A percentile compares a stretch with the other conserved stretches of the same genome.
These are phyloP conservation scores for Cercophora sp. DNA, from an alignment of 495 filamentous ascomycete genomes.

Conservation along the genomic window DNA sequence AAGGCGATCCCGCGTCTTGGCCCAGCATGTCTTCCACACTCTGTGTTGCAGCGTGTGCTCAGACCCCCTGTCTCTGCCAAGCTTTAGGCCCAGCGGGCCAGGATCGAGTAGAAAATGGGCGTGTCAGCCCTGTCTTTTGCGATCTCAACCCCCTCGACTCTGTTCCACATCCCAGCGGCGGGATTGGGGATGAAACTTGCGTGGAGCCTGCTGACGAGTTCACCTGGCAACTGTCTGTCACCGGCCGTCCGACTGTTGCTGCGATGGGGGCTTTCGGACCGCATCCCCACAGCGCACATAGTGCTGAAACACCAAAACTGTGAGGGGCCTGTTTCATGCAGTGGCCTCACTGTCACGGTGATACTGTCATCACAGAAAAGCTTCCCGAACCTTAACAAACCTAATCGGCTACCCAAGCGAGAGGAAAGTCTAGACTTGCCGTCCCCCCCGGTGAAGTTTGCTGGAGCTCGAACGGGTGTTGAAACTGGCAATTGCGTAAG, in stretches of 20 bases:
- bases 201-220: background rate
- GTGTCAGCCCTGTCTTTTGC: conserved; percentile 12
- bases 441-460: too few relatives aligned
- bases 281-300: background rate
- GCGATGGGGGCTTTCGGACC: background rate
- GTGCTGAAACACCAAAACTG: background rate
- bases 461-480: too few relatives aligned
- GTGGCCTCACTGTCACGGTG: too few relatives aligned
- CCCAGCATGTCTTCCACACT: conserved; percentile 6
- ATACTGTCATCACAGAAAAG: too few relatives aligned
- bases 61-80: conserved; percentile 4
- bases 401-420: too few relatives aligned
- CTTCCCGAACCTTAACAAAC: too few relatives aligned
- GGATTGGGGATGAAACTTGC: background rate
- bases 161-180: conserved; percentile 4
- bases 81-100: background rate
- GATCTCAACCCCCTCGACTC: too few relatives aligned
- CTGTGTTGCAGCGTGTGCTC: conserved; percentile 18
- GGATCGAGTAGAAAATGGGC: conserved; percentile 7
- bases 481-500: too few relatives aligned
- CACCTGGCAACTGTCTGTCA: background rate
- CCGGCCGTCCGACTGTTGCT: background rate
- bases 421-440: too few relatives aligned
- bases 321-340: conserved; percentile 11
- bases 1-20: conserved; percentile 12